phyloP scores from a whole-genome alignment of 176 grass and related monocot genomes.

The Chloris gayana region DNA sequence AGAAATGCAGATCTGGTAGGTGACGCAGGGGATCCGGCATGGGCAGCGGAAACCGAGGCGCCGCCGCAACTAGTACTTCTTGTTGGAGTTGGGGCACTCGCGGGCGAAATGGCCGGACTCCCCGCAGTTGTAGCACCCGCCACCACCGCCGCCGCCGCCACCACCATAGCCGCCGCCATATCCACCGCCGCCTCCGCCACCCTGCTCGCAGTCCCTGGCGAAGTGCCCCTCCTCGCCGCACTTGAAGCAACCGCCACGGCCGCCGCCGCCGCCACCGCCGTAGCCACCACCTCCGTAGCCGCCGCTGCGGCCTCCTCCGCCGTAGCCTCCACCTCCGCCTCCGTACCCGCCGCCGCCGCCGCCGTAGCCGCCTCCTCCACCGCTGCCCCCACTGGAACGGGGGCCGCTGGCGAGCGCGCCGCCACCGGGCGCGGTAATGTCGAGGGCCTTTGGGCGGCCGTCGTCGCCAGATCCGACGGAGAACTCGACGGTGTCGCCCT shows the following conservation, averaged over 20 bases:
- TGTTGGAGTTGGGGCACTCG: slow-evolving; percentile 10
- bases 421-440: slow-evolving; percentile 26
- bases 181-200: background rate
- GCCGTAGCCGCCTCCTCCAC: background rate
- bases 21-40: background rate
- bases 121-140: slow-evolving; percentile 18
- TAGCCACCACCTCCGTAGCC: background rate
- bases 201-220: slow-evolving; percentile 48
- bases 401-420: background rate
- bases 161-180: background rate
- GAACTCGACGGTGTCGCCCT: slow-evolving; percentile 36
- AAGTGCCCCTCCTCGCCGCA: slow-evolving; percentile 58
- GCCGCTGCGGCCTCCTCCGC: background rate
- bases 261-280: background rate
- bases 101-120: slow-evolving; percentile 25
- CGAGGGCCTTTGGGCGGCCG: slow-evolving; percentile 35
- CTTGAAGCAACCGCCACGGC: slow-evolving; percentile 37
- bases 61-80: background rate
- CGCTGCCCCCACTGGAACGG: background rate
- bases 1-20: background rate
- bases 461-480: background rate
- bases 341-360: background rate
- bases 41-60: background rate
- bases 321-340: background rate
- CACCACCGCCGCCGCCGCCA: background rate